Conservation (phyloP, 2,329 filamentous ascomycete species). For the Alternaria longipes region DNA sequence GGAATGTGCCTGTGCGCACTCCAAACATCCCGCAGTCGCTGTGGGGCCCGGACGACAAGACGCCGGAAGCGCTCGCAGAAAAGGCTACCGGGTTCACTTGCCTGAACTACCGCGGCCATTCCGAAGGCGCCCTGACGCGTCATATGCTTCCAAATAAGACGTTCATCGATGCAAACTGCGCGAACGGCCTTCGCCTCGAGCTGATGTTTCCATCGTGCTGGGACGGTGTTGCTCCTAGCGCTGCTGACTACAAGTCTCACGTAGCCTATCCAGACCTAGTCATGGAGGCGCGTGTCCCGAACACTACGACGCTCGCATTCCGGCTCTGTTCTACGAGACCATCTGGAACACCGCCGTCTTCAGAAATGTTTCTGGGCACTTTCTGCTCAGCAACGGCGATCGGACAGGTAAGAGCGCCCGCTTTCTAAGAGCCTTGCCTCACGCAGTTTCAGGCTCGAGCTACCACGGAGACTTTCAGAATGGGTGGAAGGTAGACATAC, state of each 20-base stretch:
- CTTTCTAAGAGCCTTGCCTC: conserved; percentile 8
- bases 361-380: conserved; percentile 69
- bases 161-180: conserved; percentile 17
- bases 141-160: conserved; percentile 17
- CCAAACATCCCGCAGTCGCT: conserved; percentile 8
- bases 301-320: conserved; percentile 72
- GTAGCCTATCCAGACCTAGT: conserved; percentile 81
- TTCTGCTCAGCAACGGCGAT: conserved; percentile 82
- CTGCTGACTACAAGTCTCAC: conserved; percentile 67
- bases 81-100: conserved; percentile 27
- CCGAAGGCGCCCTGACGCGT: conserved; percentile 16
- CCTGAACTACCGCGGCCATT: conserved; percentile 16
- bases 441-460: conserved; percentile 51
- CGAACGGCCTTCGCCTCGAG: conserved; percentile 23
- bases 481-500: conserved; percentile 70
- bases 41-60: conserved; percentile 19
- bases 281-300: conserved; percentile 77
- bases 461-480: conserved; percentile 73
- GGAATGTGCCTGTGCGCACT: conserved; percentile 68
- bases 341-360: conserved; percentile 81
- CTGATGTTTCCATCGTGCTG: conserved; percentile 32
- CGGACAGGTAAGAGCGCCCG: conserved; percentile 51
- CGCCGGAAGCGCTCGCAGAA: conserved; percentile 14
- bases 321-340: conserved; percentile 83
- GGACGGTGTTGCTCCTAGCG: conserved; percentile 42